Evolutionary conservation across 345 rosid genomes (phyloP).

Genomic region (Boechera divaricarpa): DNA sequence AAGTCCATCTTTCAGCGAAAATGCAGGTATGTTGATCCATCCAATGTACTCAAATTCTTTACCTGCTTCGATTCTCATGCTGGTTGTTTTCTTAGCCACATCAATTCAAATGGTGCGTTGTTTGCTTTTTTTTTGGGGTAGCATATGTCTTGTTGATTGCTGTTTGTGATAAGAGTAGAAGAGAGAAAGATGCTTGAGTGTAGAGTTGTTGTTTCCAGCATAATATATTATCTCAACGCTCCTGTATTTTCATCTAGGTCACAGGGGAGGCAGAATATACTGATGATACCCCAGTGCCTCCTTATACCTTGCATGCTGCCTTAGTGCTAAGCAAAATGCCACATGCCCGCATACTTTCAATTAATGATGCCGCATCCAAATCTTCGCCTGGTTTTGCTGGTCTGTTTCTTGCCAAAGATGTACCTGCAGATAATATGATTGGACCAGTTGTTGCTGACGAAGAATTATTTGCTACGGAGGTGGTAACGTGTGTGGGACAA

Average conservation of each 20-base stretch:
- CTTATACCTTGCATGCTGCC: conserved; percentile 80
- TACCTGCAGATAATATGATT: no score
- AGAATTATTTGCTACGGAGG: no score
- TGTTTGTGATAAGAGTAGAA: no score
- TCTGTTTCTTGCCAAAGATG: no score
- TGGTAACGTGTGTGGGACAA: no score
- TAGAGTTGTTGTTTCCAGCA: background rate
- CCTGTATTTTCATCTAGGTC: conserved; percentile 55
- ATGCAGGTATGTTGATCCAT: conserved; percentile 65
- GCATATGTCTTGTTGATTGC: no score
- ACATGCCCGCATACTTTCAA: conserved; percentile 77
- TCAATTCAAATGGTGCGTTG: no score
- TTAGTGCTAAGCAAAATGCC: conserved; percentile 82
- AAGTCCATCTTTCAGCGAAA: conserved; percentile 61
- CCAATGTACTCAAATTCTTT: no score
- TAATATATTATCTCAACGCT: background rate
- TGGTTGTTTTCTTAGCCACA: no score
- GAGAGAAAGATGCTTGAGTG: background rate
- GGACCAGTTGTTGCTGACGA: no score
- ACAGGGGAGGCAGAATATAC: conserved; percentile 93
- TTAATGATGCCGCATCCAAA: conserved; percentile 49
- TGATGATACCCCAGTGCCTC: conserved; percentile 80
- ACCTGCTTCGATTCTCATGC: no score
- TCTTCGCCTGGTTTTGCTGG: no score
- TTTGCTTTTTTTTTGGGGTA: background rate